These are phyloP conservation scores for Solanum chiquidenum DNA, from an alignment of 257 asterid genomes.

Conservation along the genomic window DNA sequence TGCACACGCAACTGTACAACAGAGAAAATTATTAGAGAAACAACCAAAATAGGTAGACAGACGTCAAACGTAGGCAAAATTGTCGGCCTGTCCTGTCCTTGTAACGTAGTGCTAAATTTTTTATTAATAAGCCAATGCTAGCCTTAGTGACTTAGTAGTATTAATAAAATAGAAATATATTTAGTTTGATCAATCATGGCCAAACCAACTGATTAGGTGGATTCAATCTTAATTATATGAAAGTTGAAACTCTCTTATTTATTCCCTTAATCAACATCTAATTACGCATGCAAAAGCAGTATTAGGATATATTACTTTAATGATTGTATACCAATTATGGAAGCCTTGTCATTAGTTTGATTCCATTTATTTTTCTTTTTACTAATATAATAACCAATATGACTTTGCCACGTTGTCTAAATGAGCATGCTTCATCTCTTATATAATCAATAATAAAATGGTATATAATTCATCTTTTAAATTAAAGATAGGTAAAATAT, in stretches of 20 bases:
- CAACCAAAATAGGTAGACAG: neutral
- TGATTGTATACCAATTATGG: neutral
- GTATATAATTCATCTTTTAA: no score
- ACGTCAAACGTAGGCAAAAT: neutral
- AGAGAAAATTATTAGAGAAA: neutral
- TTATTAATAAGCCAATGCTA: neutral
- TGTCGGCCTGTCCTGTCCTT: constrained; percentile 12
- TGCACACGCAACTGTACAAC: neutral
- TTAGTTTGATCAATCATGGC: neutral
- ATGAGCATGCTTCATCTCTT: neutral
- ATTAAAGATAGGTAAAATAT: neutral
- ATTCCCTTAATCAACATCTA: neutral
- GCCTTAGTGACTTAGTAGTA: neutral
- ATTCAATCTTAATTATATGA: neutral
- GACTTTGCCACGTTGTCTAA: neutral
- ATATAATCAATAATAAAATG: neutral
- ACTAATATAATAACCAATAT: neutral
- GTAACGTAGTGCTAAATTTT: neutral
- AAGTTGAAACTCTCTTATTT: neutral
- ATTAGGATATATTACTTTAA: neutral
- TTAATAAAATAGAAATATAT: neutral
- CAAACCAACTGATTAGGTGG: neutral
- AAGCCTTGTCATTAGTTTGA: neutral
- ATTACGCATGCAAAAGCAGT: constrained; percentile 6
- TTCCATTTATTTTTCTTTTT: neutral